Conservation (phyloP, 208 protist genomes). For the Wallacemonas sp. region DNA sequence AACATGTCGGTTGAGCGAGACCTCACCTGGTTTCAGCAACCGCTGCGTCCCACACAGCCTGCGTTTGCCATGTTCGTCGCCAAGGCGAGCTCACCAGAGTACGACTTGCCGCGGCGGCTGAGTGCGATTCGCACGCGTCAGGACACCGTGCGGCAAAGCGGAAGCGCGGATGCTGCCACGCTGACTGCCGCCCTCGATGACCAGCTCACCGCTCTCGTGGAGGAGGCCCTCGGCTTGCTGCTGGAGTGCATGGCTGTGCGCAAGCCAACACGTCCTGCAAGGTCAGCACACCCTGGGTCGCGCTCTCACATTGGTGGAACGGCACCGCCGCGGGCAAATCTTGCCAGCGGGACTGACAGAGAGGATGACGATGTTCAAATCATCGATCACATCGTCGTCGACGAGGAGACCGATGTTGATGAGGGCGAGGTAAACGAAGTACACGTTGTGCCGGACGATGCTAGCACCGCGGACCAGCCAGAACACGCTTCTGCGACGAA, state of each 20-base stretch:
- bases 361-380: background rate
- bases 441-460: constrained; percentile 12
- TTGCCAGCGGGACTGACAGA: background rate
- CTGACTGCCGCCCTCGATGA: background rate
- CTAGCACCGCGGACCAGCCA: background rate
- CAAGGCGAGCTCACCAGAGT: background rate
- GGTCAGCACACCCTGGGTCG: too few relatives aligned
- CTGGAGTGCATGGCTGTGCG: constrained; percentile 2
- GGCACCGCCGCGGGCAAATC: too few relatives aligned
- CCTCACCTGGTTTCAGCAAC: background rate
- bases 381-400: background rate
- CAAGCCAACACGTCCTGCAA: too few relatives aligned
- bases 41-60: constrained; percentile 1
- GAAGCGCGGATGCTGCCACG: background rate
- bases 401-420: background rate
- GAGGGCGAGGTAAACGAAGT: constrained; percentile 6
- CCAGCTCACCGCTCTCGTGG: background rate
- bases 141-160: background rate
- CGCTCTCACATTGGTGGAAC: too few relatives aligned
- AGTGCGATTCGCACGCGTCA: background rate
- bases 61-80: background rate
- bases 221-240: constrained; percentile 2
- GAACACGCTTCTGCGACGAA: background rate
- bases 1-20: background rate
- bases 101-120: constrained; percentile 3